Evolutionary conservation across 2,329 filamentous ascomycete species (phyloP).

Genomic region (Chaetomium olivaceum): DNA sequence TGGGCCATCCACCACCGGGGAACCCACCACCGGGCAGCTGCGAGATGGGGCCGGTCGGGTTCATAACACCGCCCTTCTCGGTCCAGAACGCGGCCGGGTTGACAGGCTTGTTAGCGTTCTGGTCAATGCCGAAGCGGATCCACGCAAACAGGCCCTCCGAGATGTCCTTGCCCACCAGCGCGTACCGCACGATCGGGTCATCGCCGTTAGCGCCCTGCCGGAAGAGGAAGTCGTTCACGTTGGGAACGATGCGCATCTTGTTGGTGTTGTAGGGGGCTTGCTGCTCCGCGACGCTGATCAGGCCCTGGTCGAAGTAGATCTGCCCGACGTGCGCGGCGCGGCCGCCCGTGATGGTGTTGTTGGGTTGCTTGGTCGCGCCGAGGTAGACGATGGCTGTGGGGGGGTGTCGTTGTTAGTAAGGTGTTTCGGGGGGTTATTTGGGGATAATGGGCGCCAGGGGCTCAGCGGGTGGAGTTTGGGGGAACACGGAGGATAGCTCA

Average conservation of each 20-base stretch:
- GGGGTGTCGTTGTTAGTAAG: constrained; percentile 6
- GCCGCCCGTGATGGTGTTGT: constrained; percentile 36
- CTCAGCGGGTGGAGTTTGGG: too few relatives aligned
- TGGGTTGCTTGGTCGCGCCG: constrained; percentile 47
- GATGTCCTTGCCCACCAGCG: constrained; percentile 33
- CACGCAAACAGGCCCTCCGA: constrained; percentile 36
- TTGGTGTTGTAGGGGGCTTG: constrained; percentile 35
- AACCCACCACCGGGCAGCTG: constrained; percentile 7
- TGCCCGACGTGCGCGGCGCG: constrained; percentile 36
- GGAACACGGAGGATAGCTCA: constrained; percentile 32
- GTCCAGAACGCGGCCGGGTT: constrained; percentile 35
- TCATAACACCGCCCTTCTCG: constrained; percentile 34
- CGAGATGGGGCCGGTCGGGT: constrained; percentile 32
- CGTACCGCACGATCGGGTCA: constrained; percentile 37
- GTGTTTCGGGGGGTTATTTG: not conserved
- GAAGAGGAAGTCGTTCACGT: constrained; percentile 35
- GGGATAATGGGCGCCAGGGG: too few relatives aligned
- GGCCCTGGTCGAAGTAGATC: constrained; percentile 37
- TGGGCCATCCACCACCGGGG: not conserved
- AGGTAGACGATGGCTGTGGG: constrained; percentile 34
- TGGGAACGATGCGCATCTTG: constrained; percentile 30
- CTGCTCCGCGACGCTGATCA: constrained; percentile 31
- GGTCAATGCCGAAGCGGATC: constrained; percentile 38
- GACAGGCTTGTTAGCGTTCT: constrained; percentile 29
- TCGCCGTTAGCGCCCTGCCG: constrained; percentile 35